Conservation (phyloP, 192 early-diverging fungal genomes). For the Entrophospora sp. region DNA sequence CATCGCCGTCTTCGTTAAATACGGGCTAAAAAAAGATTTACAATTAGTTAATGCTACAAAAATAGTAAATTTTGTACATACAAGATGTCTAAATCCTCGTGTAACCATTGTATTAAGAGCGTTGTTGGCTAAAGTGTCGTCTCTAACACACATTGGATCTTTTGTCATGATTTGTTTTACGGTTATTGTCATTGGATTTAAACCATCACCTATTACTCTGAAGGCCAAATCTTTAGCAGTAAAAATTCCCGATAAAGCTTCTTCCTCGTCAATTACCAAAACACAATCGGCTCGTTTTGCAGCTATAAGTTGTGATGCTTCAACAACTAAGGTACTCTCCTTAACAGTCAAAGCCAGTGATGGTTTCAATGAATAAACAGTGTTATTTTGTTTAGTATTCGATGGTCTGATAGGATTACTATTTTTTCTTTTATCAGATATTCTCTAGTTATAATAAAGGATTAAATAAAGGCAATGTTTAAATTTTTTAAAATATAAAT, state of each 20-base stretch:
- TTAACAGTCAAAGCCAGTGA: slow-evolving; percentile 78
- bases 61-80: slow-evolving; percentile 17
- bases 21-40: slow-evolving; percentile 43
- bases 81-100: slow-evolving; percentile 74
- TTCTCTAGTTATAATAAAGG: slow-evolving; percentile 62
- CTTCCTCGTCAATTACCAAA: slow-evolving; percentile 82
- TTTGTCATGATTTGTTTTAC: slow-evolving; percentile 86
- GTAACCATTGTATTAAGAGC: slow-evolving; percentile 75
- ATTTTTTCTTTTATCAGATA: slow-evolving; percentile 41
- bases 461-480: slow-evolving; percentile 28
- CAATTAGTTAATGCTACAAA: too few species aligned
- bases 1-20: slow-evolving; percentile 75
- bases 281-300: slow-evolving; percentile 96
- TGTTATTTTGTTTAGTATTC: slow-evolving; percentile 52
- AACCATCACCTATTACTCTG: slow-evolving; percentile 71
- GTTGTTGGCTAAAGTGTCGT: slow-evolving; percentile 66
- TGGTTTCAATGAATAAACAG: slow-evolving; percentile 79
- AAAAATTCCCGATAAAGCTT: slow-evolving; percentile 87
- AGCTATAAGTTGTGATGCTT: slow-evolving; percentile 87
- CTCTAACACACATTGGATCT: slow-evolving; percentile 82
- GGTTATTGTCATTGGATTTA: slow-evolving; percentile 50
- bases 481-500: neutral
- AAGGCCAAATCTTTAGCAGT: too few species aligned
- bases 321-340: slow-evolving; percentile 62
- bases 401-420: slow-evolving; percentile 27